A percentile compares a stretch with the other conserved stretches of the same genome.
These are phyloP conservation scores for Hirschioporus abietinus DNA, from an alignment of 768 basidiomycete species.

Conservation along the genomic window DNA sequence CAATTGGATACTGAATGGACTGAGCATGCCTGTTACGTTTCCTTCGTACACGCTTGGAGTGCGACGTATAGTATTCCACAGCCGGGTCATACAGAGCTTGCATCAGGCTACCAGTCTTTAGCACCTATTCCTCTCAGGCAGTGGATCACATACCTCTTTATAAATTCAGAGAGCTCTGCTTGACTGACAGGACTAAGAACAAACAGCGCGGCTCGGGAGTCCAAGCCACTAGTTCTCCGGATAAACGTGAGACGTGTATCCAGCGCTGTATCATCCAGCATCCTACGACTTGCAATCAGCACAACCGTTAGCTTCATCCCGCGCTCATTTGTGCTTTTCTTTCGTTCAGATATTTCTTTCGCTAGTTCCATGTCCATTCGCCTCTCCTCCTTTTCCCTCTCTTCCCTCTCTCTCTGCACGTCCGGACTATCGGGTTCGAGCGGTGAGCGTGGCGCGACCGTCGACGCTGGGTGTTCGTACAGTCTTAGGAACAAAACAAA, in stretches of 20 bases:
- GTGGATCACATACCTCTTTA: slow-evolving; percentile 51
- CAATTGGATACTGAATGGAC: slow-evolving; percentile 39
- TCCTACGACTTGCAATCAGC: slow-evolving; percentile 78
- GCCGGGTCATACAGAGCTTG: slow-evolving; percentile 86
- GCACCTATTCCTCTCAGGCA: neutral
- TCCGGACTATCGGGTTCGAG: slow-evolving; percentile 42
- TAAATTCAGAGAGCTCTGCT: slow-evolving; percentile 86
- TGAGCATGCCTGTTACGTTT: slow-evolving; percentile 85
- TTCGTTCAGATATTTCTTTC: slow-evolving; percentile 71
- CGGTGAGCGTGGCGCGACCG: slow-evolving; percentile 37
- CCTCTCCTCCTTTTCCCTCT: slow-evolving; percentile 64
- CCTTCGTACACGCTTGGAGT: slow-evolving; percentile 86
- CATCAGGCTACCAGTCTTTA: slow-evolving; percentile 54
- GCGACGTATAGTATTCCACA: slow-evolving; percentile 87
- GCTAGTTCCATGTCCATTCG: slow-evolving; percentile 71
- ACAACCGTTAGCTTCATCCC: slow-evolving; percentile 94
- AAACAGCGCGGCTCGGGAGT: slow-evolving; percentile 88
- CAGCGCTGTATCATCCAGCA: slow-evolving; percentile 83
- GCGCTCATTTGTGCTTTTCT: slow-evolving; percentile 75
- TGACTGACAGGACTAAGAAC: slow-evolving; percentile 89
- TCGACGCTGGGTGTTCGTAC: slow-evolving; percentile 54
- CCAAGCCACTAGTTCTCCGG: slow-evolving; percentile 80
- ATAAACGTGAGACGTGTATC: slow-evolving; percentile 85
- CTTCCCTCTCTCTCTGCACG: slow-evolving; percentile 43
- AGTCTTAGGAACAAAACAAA: slow-evolving; percentile 89